phyloP scores from a whole-genome alignment of 495 filamentous ascomycete species.

The Penicillium crystallinum region DNA sequence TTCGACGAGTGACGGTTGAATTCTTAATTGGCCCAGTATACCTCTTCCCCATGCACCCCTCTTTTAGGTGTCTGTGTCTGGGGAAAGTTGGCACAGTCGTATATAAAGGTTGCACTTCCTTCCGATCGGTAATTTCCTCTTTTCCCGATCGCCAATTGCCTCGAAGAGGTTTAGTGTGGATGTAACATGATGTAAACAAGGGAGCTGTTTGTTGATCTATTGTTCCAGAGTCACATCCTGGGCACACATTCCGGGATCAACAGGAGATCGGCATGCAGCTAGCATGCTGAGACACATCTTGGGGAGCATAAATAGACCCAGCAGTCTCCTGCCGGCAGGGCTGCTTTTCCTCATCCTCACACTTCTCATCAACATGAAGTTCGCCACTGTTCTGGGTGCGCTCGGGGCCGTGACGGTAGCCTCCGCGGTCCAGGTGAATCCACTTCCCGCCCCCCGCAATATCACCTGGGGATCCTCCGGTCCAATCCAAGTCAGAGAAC shows the following conservation, averaged over 20 bases:
- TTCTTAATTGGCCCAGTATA: neutral
- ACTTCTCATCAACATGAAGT: conserved; percentile 24
- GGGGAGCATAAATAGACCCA: conserved; percentile 15
- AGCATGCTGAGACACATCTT: neutral
- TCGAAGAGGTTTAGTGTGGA: conserved; percentile 4
- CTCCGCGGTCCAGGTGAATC: conserved; percentile 47
- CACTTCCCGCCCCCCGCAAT: conserved; percentile 48
- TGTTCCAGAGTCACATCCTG: conserved; percentile 1
- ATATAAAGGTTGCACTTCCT: conserved; percentile 19
- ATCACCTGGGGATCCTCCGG: conserved; percentile 51
- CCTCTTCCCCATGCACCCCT: neutral
- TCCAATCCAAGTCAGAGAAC: conserved; percentile 33
- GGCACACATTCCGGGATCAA: conserved; percentile 6
- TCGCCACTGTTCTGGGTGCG: conserved; percentile 23
- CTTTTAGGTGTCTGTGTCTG: neutral
- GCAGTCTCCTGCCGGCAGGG: neutral
- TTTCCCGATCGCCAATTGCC: neutral
- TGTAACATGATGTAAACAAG: conserved; percentile 21
- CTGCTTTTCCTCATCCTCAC: neutral
- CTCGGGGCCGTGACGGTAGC: conserved; percentile 25
- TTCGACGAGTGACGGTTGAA: conserved; percentile 4
- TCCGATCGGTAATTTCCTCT: neutral
- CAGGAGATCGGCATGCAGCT: conserved; percentile 19
- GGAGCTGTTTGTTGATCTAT: conserved; percentile 7
- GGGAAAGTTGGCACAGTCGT: neutral